phyloP scores from a whole-genome alignment of 169 alveolate species.

The Perkinsus olseni region DNA sequence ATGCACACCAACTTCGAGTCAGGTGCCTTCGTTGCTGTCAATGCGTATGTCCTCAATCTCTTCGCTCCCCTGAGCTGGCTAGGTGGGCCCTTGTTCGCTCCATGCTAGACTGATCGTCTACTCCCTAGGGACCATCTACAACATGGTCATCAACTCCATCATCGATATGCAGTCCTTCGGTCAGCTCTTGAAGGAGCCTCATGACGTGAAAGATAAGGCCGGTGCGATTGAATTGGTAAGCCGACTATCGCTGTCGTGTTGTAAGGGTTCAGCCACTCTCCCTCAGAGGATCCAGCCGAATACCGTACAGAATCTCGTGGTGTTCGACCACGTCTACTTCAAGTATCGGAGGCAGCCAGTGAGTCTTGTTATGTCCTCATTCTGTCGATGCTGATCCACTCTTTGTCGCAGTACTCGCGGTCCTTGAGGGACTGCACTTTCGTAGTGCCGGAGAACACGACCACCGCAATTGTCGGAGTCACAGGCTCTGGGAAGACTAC shows the following conservation, averaged over 20 bases:
- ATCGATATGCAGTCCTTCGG: neutral
- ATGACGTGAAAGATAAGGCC: neutral
- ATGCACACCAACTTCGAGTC: neutral
- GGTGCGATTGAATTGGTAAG: neutral
- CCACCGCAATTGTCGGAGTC: neutral
- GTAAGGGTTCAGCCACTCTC: neutral
- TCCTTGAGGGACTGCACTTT: neutral
- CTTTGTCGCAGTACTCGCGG: neutral
- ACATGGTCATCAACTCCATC: neutral
- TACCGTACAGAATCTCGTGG: neutral
- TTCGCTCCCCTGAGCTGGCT: neutral
- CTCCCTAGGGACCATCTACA: neutral
- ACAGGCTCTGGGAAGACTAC: slow-evolving; percentile 55
- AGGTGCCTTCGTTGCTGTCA: neutral
- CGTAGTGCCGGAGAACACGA: neutral
- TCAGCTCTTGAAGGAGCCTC: neutral
- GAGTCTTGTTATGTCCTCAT: neutral
- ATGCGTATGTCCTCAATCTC: neutral
- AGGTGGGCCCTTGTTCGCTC: neutral
- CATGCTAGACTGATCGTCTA: neutral
- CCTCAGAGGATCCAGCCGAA: neutral
- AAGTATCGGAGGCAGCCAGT: neutral
- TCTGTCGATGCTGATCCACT: too few species aligned
- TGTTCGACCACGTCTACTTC: neutral
- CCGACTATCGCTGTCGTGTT: neutral